Conservation (phyloP, 129 eudicot genomes). For the Tagetes patula region DNA sequence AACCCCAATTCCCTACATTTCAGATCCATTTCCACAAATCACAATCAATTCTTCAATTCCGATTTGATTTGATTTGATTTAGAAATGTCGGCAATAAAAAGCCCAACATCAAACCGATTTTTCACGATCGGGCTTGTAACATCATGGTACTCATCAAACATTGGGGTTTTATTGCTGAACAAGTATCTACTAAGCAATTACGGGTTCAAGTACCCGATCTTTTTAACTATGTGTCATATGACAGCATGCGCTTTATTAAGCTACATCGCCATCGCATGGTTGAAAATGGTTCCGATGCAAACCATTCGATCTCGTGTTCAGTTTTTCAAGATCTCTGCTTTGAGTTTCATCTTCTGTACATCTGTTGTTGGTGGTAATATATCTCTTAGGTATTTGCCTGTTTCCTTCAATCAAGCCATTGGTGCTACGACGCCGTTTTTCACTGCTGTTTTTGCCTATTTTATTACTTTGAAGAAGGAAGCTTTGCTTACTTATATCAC, state of each 20-base stretch:
- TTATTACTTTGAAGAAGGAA: conserved; percentile 77
- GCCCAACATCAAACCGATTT: conserved; percentile 40
- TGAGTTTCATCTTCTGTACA: conserved; percentile 68
- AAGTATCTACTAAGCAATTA: conserved; percentile 73
- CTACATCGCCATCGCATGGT: conserved; percentile 75
- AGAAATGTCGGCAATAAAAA: conserved; percentile 51
- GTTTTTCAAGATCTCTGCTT: conserved; percentile 63
- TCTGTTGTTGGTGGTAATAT: conserved; percentile 93
- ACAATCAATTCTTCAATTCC: conserved; percentile 7
- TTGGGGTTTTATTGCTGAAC: conserved; percentile 71
- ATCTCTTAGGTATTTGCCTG: conserved; percentile 77
- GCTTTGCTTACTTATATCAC: conserved; percentile 70
- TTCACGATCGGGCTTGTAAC: conserved; percentile 71
- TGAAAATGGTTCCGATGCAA: conserved; percentile 88
- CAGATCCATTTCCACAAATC: conserved; percentile 24
- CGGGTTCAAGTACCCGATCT: conserved; percentile 82
- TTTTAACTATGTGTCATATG: conserved; percentile 89
- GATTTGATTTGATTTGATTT: conserved; percentile 3
- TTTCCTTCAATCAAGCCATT: conserved; percentile 86
- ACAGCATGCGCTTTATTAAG: conserved; percentile 79
- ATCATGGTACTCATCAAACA: conserved; percentile 89
- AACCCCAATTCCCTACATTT: not conserved
- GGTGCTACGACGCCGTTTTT: conserved; percentile 95
- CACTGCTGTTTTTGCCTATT: conserved; percentile 88
- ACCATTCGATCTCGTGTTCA: conserved; percentile 64